Conservation (phyloP, 2,329 filamentous ascomycete species). For the Xylaria sp. region DNA sequence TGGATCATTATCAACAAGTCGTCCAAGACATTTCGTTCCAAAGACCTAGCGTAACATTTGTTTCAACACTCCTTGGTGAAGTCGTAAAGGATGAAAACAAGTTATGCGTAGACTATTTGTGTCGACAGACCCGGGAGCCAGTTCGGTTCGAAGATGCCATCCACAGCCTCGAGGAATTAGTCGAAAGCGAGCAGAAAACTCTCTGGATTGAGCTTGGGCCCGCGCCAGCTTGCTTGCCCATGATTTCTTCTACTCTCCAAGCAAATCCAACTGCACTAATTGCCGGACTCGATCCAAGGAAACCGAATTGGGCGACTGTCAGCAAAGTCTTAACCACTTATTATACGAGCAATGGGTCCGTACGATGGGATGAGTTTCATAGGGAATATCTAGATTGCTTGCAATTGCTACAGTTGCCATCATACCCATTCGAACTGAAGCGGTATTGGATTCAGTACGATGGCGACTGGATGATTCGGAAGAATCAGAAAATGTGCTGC, state of each 20-base stretch:
- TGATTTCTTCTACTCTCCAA: constrained; percentile 7
- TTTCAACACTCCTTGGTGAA: constrained; percentile 21
- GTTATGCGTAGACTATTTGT: constrained; percentile 14
- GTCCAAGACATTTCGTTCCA: constrained; percentile 10
- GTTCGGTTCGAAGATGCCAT: constrained; percentile 14
- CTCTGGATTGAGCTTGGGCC: constrained; percentile 26
- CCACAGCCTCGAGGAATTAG: background rate
- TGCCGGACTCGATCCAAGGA: background rate
- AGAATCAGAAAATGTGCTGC: constrained; percentile 28
- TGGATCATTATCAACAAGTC: constrained; percentile 5
- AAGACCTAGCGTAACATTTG: constrained; percentile 3
- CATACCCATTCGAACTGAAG: constrained; percentile 45
- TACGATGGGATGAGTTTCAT: constrained; percentile 45
- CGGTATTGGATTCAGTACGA: constrained; percentile 47
- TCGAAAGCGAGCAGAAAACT: background rate
- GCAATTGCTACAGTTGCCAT: constrained; percentile 40
- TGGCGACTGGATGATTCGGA: constrained; percentile 39
- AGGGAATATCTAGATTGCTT: constrained; percentile 34
- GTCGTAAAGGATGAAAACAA: constrained; percentile 13
- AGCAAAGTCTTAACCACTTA: background rate
- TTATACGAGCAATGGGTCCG: constrained; percentile 3
- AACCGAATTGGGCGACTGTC: constrained; percentile 16
- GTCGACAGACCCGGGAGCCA: constrained; percentile 20
- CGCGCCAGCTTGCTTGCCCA: constrained; percentile 7
- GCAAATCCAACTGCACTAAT: constrained; percentile 3